These are phyloP conservation scores for Trametes meyenii DNA, from an alignment of 768 basidiomycete species.

Conservation along the genomic window DNA sequence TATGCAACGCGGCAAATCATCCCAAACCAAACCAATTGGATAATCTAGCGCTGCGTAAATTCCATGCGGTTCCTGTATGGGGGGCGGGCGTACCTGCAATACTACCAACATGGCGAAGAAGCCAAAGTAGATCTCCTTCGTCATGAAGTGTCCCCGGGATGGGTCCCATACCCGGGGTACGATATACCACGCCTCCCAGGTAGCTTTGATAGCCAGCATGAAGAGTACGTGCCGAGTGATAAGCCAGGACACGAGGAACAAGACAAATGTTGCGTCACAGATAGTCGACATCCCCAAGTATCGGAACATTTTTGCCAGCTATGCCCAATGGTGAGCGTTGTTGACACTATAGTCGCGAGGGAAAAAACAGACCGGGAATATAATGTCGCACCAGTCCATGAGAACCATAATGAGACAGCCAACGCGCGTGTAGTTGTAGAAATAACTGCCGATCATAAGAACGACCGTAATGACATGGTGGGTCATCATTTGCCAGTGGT, in stretches of 20 bases:
- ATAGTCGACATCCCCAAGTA: constrained; percentile 68
- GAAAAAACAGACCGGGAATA: constrained; percentile 85
- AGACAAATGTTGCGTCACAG: constrained; percentile 76
- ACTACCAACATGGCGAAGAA: constrained; percentile 61
- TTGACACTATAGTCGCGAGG: constrained; percentile 92
- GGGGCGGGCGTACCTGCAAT: constrained; percentile 55
- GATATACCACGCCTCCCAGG: constrained; percentile 52
- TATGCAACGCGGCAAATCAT: constrained; percentile 87
- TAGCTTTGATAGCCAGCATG: constrained; percentile 65
- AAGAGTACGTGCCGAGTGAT: constrained; percentile 88
- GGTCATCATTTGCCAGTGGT: constrained; percentile 94
- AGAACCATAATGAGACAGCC: constrained; percentile 89
- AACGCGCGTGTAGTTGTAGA: constrained; percentile 81
- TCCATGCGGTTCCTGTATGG: not conserved
- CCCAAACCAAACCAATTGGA: constrained; percentile 83
- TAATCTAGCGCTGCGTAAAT: constrained; percentile 45
- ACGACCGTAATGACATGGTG: constrained; percentile 91
- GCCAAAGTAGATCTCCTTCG: constrained; percentile 41
- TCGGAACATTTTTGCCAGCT: constrained; percentile 94
- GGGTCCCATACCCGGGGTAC: constrained; percentile 64
- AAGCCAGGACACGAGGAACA: constrained; percentile 90
- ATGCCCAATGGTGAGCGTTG: not conserved
- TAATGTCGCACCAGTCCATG: constrained; percentile 95
- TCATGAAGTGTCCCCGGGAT: constrained; percentile 57
- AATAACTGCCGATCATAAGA: constrained; percentile 79